Evolutionary conservation across 2,329 filamentous ascomycete genomes (phyloP), one percentile per base, ranked within the genome.

Genomic region (Diaporthe sp.): DNA sequence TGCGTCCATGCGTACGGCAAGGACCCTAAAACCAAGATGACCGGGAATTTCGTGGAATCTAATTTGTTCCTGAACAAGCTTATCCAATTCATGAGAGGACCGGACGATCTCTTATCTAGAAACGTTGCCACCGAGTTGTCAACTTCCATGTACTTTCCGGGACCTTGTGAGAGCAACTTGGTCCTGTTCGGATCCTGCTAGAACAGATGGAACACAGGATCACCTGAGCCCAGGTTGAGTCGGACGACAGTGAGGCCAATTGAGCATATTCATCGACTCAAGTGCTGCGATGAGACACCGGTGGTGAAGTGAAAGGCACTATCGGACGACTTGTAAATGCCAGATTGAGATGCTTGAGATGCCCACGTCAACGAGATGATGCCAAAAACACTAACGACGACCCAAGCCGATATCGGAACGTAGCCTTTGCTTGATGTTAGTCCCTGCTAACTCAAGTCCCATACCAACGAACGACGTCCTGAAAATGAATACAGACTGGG

Each of bases 241-340:
- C n/a, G n/a, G n/a, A n/a, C n/a, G n/a, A n/a, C n/a, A n/a, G n/a
- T n/a, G n/a, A n/a, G n/a, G n/a, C n/a, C n/a, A n/a, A n/a, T n/a
- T n/a, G n/a, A n/a, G n/a, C n/a, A n/a, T n/a, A n/a, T n/a, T n/a
- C n/a, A n/a, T n/a, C n/a, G n/a, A n/a, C n/a, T n/a, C n/a, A n/a
- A n/a, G n/a, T n/a, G n/a, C 8, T n/a, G 1, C 1, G 7, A n/a
- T 2, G 22, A 19, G 4, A n/a, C 22, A n/a, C 8, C n/a, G 22
- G 3, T n/a, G 22, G 22, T 50, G 22, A 50, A 22, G 19, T 8
- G 32, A 35, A 35, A 5, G 32, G 32, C 5, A 35, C 32, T 35
- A 4, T 4, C 9, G 4, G 4, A 35, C 5, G 10, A 9, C 37
- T 0, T 10, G 44, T 50, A 17, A 13, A 32, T 37, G 30, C 13